Base-by-base conservation (phyloP, 1,139 yeast species). In the Blastobotrys malaysiensis region DNA sequence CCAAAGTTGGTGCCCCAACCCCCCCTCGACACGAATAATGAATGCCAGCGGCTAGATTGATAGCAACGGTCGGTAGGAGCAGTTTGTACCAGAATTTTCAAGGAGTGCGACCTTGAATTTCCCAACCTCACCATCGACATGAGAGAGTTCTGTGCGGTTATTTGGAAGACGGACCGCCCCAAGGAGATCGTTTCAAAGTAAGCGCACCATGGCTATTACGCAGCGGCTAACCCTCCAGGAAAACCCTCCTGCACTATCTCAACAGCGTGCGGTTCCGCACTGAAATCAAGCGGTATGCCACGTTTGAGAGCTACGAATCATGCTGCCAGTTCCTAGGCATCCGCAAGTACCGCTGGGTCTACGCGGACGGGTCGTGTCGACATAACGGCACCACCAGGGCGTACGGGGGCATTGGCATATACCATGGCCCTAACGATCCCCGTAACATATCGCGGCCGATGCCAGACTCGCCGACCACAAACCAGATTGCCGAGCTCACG, bases 401-500 rank as follows among this genome's bases (percentile, higher is more conserved):
- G 1, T 57, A 66, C 9, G 88, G 89, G 0, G 96, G 96, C 0
- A 82, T 78, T 64, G 97, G 96, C 16, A 88, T 86, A 0, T 88
- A 73, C 65, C 88, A 79, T 66, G 91, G 89, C 0, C 69, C 64
- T 0, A 66, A 68, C 19, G 86, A 85, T 63, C 57, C 73, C 1
- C 71, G 84, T 46, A 86, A 86, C 65, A 72, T 75, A 2, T 75
- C 82, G 1, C 46, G 18, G 26, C 81, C 83, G 0, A 72, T 84
- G 39, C 52, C 52, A 1, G 73, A 71, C 0, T 13, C 5, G 5
- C 70, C 69, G 5, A 88, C 84, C 45, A 89, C 96, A 0, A 91
- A 89, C 64, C 91, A 87, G 63, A 73, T 90, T 48, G 95, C 95
- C 1, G 97, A 91, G 68, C 75, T 90, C 19, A 67, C 73, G 18